A percentile compares a stretch with the other conserved stretches of the same genome.
phyloP scores from a whole-genome alignment of 192 early-diverging fungal genomes.

The Mortierella hygrophila region DNA sequence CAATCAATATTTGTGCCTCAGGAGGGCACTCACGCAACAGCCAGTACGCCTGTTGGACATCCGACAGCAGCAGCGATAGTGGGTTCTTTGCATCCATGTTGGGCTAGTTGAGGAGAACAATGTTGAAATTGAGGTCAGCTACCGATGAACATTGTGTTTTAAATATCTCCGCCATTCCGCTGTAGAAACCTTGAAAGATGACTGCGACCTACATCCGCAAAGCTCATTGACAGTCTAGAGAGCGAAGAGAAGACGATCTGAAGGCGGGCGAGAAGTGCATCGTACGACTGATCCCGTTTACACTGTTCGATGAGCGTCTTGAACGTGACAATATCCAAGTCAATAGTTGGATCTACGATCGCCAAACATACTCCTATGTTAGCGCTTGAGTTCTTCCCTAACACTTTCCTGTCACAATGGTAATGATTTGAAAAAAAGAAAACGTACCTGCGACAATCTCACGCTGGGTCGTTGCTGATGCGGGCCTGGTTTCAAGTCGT shows the following conservation, averaged over 20 bases:
- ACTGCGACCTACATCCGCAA: slow-evolving; percentile 38
- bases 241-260: slow-evolving; percentile 47
- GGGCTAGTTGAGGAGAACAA: slow-evolving; percentile 13
- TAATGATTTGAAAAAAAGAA: not conserved
- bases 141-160: not conserved
- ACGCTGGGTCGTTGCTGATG: slow-evolving; percentile 11
- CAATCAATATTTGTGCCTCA: slow-evolving; percentile 45
- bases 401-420: too few relatives aligned
- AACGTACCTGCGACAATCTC: slow-evolving; percentile 42
- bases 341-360: slow-evolving; percentile 23
- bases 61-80: slow-evolving; percentile 39
- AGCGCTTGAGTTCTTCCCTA: not conserved
- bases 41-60: slow-evolving; percentile 54
- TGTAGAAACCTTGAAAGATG: not conserved
- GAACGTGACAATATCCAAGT: slow-evolving; percentile 46
- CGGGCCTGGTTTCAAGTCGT: slow-evolving; percentile 7
- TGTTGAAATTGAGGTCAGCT: not conserved
- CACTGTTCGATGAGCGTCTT: slow-evolving; percentile 41
- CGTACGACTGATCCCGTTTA: slow-evolving; percentile 32
- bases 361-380: not conserved
- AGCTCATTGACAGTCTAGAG: slow-evolving; percentile 48
- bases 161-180: not conserved
- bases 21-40: slow-evolving; percentile 41
- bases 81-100: slow-evolving; percentile 44
- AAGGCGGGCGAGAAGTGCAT: slow-evolving; percentile 19